Conservation (phyloP, 495 filamentous ascomycete genomes). For the Filosporella fistucella region DNA sequence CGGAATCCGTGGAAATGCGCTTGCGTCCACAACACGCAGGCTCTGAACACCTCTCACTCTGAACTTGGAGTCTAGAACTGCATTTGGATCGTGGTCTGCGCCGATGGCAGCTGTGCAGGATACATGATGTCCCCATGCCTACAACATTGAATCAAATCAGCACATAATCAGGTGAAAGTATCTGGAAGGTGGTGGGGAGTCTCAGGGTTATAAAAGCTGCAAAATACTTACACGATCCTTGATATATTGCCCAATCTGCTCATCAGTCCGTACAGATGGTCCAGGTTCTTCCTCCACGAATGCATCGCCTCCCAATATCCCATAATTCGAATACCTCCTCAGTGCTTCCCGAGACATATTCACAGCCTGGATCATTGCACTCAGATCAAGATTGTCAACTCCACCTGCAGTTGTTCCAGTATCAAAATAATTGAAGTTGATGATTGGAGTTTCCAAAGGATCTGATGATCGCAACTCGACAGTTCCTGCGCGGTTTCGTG, state of each 20-base stretch:
- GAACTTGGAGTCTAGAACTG: slow-evolving; percentile 55
- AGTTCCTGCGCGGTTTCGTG: slow-evolving; percentile 44
- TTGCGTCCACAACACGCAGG: slow-evolving; percentile 59
- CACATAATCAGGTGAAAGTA: no score
- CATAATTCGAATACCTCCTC: slow-evolving; percentile 18
- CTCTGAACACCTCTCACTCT: slow-evolving; percentile 51
- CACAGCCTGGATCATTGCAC: slow-evolving; percentile 44
- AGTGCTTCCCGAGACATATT: slow-evolving; percentile 38
- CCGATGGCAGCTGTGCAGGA: slow-evolving; percentile 56
- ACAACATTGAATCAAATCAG: no score
- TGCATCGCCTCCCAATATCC: slow-evolving; percentile 17
- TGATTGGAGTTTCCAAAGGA: slow-evolving; percentile 49
- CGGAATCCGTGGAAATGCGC: slow-evolving; percentile 51
- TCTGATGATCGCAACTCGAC: slow-evolving; percentile 44
- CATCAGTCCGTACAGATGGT: slow-evolving; percentile 30
- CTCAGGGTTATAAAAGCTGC: no score
- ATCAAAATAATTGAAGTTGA: slow-evolving; percentile 45
- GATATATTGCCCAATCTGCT: slow-evolving; percentile 41
- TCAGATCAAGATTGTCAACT: slow-evolving; percentile 31
- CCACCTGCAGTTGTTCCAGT: slow-evolving; percentile 22
- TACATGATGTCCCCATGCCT: slow-evolving; percentile 58
- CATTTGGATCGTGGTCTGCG: slow-evolving; percentile 44
- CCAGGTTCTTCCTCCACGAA: slow-evolving; percentile 48
- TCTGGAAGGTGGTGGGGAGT: no score
- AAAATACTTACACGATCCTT: no score